These are phyloP conservation scores for Verticillium nonalfalfae DNA, from an alignment of 2,329 filamentous ascomycete genomes.

Conservation along the genomic window DNA sequence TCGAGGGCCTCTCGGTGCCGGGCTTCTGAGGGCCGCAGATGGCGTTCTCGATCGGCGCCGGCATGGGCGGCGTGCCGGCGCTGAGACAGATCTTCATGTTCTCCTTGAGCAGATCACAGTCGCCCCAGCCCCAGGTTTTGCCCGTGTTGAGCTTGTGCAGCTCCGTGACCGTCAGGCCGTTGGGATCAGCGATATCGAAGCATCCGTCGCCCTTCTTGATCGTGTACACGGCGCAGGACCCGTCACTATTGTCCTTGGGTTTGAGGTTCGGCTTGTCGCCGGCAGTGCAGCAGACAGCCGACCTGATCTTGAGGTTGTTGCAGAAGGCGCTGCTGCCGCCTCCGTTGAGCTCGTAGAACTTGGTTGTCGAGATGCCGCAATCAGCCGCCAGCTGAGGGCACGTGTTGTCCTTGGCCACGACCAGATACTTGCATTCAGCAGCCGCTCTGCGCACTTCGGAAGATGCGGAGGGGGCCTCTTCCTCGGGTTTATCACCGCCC, in stretches of 20 bases:
- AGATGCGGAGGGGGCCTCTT: no score
- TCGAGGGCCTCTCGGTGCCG: slow-evolving; percentile 24
- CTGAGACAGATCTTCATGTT: slow-evolving; percentile 17
- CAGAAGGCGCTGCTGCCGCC: slow-evolving; percentile 2
- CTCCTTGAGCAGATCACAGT: slow-evolving; percentile 22
- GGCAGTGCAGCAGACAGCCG: slow-evolving; percentile 25
- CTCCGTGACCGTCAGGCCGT: slow-evolving; percentile 10
- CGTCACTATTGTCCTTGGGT: slow-evolving; percentile 24
- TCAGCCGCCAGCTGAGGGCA: neutral
- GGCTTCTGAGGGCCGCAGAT: slow-evolving; percentile 15
- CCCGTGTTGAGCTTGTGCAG: slow-evolving; percentile 24
- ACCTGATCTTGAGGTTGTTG: neutral
- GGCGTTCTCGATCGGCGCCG: slow-evolving; percentile 11
- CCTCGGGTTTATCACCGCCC: no score
- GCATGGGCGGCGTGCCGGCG: slow-evolving; percentile 13
- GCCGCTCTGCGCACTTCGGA: no score
- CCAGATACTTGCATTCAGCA: no score
- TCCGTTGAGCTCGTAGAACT: slow-evolving; percentile 1
- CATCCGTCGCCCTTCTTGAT: slow-evolving; percentile 20
- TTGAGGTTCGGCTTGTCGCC: slow-evolving; percentile 25
- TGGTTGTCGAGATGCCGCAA: no score
- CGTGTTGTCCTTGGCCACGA: no score
- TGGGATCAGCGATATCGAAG: slow-evolving; percentile 16
- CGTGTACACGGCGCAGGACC: slow-evolving; percentile 20
- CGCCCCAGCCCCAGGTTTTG: slow-evolving; percentile 28